Evolutionary conservation across 1,139 yeast genomes (phyloP), one percentile per base, ranked within the genome.

Genomic region (Kurtzmaniella quercitrusa): DNA sequence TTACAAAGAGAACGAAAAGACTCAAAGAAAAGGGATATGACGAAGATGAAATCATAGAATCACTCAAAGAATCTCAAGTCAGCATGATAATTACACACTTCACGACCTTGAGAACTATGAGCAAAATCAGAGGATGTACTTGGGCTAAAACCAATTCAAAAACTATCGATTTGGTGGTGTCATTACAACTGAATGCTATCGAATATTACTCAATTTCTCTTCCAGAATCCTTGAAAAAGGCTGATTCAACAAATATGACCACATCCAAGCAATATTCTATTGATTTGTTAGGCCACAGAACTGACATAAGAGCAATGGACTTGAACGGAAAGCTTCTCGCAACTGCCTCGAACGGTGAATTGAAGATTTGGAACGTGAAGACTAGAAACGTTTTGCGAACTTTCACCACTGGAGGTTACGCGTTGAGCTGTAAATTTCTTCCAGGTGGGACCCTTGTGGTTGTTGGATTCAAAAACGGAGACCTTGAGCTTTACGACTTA

Each of bases 371-470:
- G 97, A 94, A 93, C 56, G 61, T 86, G 37, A 74, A 75, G 47
- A 82, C 94, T 1, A 72, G 71, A 26, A 78, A 80, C 47, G 94
- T 96, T 50, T 74, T 93, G 44, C 76, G 98, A 55, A 85, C 95
- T 0, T 85, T 93, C 57, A 53, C 49, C 11, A 57, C 70, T 41
- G 80, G 95, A 52, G 98, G 97, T 2, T 89, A 91, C 58, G 88
- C 95, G 1, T 71, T 93, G 41, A 78, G 91, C 49, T 76, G 88
- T 47, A 78, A 81, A 54, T 89, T 94, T 54, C 69, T 94, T 44
- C 98, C 98, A 0, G 98, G 98, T 50, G 96, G 95, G 43, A 74
- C 91, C 1, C 70, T 93, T 48, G 81, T 91, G 33, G 88, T 87
- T 14, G 80, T 88, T n/a, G 98, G 98, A 35, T 89, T 93, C 45